Conservation (phyloP, 2,329 filamentous ascomycete genomes). For the Xylariaceae sp. region DNA sequence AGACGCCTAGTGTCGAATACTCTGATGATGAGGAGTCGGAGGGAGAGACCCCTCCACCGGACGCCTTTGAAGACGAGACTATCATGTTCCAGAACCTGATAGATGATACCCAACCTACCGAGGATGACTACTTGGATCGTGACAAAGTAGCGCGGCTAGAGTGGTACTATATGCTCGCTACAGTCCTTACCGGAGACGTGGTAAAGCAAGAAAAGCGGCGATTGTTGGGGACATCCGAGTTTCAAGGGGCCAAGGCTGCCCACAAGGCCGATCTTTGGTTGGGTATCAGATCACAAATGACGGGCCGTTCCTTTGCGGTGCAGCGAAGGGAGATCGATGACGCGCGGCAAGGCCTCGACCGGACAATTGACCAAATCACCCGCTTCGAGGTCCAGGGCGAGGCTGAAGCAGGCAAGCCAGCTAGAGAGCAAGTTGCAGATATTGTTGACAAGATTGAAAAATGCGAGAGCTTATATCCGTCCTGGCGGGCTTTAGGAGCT, state of each 20-base stretch:
- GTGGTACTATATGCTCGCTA: constrained; percentile 97
- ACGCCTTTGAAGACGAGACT: constrained; percentile 85
- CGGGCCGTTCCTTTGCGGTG: constrained; percentile 76
- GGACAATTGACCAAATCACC: constrained; percentile 79
- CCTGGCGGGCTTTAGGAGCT: constrained; percentile 65
- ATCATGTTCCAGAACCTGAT: constrained; percentile 69
- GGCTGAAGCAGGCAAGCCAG: constrained; percentile 82
- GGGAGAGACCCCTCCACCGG: constrained; percentile 83
- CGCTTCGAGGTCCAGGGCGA: constrained; percentile 92
- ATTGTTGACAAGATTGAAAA: constrained; percentile 87
- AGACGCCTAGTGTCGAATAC: constrained; percentile 64
- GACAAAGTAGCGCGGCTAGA: constrained; percentile 86
- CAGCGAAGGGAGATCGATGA: constrained; percentile 89
- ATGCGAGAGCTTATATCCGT: constrained; percentile 81
- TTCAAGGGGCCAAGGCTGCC: constrained; percentile 56
- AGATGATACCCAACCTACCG: constrained; percentile 82
- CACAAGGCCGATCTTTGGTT: constrained; percentile 83
- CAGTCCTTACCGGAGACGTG: constrained; percentile 92
- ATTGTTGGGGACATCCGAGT: constrained; percentile 70
- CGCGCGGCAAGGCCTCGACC: constrained; percentile 66
- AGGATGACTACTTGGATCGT: constrained; percentile 85
- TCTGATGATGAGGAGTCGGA: constrained; percentile 81
- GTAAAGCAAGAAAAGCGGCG: constrained; percentile 98
- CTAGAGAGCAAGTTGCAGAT: constrained; percentile 83
- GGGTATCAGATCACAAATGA: constrained; percentile 76